Evolutionary conservation across 805 yeast species (phyloP).

Genomic region (Pichia californica): DNA sequence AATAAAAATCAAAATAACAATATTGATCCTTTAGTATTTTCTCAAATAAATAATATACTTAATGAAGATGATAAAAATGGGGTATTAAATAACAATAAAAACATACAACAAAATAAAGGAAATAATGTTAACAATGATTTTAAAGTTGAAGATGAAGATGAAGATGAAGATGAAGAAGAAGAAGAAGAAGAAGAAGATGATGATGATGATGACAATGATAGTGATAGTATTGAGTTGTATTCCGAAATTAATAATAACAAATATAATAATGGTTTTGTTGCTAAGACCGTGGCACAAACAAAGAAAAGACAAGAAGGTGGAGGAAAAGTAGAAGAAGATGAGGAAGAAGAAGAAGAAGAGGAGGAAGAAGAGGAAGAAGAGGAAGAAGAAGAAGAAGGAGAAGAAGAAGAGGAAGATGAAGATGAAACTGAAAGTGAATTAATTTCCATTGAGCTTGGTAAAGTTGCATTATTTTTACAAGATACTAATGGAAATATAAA

Average conservation of each 20-base stretch:
- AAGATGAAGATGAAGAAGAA: neutral
- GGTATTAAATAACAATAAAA: too few species aligned
- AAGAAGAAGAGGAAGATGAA: neutral
- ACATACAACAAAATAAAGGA: too few species aligned
- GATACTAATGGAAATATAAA: neutral
- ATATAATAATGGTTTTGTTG: too few species aligned
- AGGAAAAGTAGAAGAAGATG: neutral
- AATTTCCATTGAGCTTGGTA: constrained; percentile 5
- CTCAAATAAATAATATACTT: neutral
- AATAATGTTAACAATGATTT: neutral
- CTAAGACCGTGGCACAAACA: too few species aligned
- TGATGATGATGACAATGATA: neutral
- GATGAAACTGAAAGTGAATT: constrained; percentile 1
- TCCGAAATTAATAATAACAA: too few species aligned
- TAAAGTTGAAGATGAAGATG: neutral
- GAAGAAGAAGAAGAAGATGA: neutral
- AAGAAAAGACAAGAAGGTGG: too few species aligned
- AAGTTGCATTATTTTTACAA: constrained; percentile 2
- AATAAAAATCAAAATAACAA: neutral
- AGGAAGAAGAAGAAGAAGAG: constrained; percentile 3
- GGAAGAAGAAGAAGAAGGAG: neutral
- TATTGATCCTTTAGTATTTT: neutral
- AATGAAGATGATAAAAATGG: constrained; percentile 3
- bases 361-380: constrained; percentile 1
- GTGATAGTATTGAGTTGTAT: too few species aligned